Conservation (phyloP, 441 rosid genomes). For the Adansonia gregorii region DNA sequence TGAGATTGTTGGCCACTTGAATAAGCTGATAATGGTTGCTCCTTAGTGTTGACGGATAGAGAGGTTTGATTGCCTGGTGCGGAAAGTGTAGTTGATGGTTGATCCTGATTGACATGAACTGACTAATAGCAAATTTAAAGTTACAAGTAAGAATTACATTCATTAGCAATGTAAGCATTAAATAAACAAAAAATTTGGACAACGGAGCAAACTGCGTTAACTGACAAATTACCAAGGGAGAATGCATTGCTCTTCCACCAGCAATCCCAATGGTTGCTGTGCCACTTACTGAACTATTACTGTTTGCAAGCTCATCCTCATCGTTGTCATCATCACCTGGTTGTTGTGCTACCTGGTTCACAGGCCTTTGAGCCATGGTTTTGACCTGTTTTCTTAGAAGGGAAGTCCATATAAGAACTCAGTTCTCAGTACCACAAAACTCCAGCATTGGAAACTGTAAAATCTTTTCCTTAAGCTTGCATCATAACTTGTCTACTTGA, state of each 20-base stretch:
- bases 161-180: conserved; percentile 12
- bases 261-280: conserved; percentile 35
- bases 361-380: conserved; percentile 29
- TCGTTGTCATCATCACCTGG: conserved; percentile 28
- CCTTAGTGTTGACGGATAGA: conserved; percentile 33
- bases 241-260: conserved; percentile 36
- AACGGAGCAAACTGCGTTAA: neutral
- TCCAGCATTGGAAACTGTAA: conserved; percentile 13
- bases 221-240: conserved; percentile 35
- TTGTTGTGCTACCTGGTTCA: conserved; percentile 16
- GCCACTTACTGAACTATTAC: conserved; percentile 28
- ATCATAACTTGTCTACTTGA: neutral
- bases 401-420: conserved; percentile 19
- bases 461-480: conserved; percentile 13
- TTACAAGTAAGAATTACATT: conserved; percentile 21
- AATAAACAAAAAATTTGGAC: conserved; percentile 12
- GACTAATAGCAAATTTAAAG: conserved; percentile 46
- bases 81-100: conserved; percentile 48
- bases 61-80: conserved; percentile 43
- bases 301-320: conserved; percentile 26
- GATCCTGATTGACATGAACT: conserved; percentile 65
- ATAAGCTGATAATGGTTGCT: conserved; percentile 34
- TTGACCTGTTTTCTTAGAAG: conserved; percentile 26
- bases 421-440: neutral
- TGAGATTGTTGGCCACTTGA: conserved; percentile 37